A percentile compares a stretch with the other conserved stretches of the same genome.
phyloP scores from a whole-genome alignment of 768 basidiomycete species.

The Boletus bicolor region DNA sequence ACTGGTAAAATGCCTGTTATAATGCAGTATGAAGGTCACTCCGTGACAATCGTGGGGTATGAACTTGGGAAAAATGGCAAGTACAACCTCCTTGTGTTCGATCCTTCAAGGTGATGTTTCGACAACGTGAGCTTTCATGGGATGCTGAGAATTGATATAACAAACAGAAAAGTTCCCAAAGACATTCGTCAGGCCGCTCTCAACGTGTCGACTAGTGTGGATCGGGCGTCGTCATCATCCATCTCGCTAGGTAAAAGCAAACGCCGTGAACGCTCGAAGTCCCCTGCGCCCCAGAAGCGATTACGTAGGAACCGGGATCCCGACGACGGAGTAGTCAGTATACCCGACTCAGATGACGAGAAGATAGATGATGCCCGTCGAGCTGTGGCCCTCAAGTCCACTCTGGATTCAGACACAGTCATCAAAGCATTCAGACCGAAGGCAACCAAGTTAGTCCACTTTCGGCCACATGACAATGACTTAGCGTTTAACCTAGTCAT shows the following conservation, averaged over 20 bases:
- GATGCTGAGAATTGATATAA: background rate
- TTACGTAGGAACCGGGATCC: constrained; percentile 13
- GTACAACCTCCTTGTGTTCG: constrained; percentile 69
- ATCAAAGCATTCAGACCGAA: constrained; percentile 52
- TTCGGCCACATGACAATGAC: background rate
- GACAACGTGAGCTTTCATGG: constrained; percentile 2
- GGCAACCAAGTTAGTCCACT: constrained; percentile 38
- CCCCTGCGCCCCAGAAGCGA: constrained; percentile 30
- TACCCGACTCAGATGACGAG: constrained; percentile 20
- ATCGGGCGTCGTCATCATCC: constrained; percentile 11
- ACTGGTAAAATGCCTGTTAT: constrained; percentile 78
- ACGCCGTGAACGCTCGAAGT: constrained; percentile 20
- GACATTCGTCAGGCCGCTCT: constrained; percentile 23
- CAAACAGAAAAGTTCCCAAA: constrained; percentile 11
- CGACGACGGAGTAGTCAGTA: constrained; percentile 30
- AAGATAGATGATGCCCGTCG: background rate
- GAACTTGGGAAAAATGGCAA: constrained; percentile 59
- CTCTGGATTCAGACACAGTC: constrained; percentile 32
- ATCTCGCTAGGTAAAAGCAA: constrained; percentile 18
- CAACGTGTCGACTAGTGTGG: constrained; percentile 1
- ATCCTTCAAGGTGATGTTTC: constrained; percentile 61
- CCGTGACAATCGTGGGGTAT: constrained; percentile 82
- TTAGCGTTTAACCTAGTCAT: background rate
- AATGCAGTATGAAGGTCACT: constrained; percentile 81
- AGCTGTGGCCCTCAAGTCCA: background rate